A percentile compares a stretch with the other conserved stretches of the same genome.
Evolutionary conservation across 2,329 filamentous ascomycete species (phyloP).

Genomic region (Scedosporium boydii): DNA sequence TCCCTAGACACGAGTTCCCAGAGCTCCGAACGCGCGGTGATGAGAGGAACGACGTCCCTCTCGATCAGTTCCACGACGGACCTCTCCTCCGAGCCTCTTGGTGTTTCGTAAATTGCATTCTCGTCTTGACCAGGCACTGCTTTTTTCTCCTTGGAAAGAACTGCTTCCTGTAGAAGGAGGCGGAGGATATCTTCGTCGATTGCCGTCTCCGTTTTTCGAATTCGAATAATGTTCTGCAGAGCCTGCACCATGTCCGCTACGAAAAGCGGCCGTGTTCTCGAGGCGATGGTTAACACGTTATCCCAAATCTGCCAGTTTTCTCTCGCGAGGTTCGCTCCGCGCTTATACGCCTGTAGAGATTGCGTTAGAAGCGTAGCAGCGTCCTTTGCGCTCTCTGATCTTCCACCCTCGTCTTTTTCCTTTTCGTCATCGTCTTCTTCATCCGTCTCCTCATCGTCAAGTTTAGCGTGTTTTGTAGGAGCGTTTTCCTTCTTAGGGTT

Average conservation of each 20-base stretch:
- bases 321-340: constrained; percentile 72
- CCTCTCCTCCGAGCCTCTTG: constrained; percentile 50
- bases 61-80: constrained; percentile 67
- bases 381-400: constrained; percentile 23
- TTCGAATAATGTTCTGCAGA: constrained; percentile 63
- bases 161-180: constrained; percentile 62
- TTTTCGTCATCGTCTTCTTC: constrained; percentile 9
- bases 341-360: constrained; percentile 76
- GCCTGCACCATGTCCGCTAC: constrained; percentile 69
- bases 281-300: constrained; percentile 82
- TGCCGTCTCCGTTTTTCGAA: constrained; percentile 69
- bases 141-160: constrained; percentile 30
- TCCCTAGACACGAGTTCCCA: constrained; percentile 68
- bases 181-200: constrained; percentile 67
- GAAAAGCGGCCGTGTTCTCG: constrained; percentile 65
- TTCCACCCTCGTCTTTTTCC: constrained; percentile 15
- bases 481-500: constrained; percentile 12
- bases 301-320: constrained; percentile 94
- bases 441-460: constrained; percentile 17
- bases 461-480: constrained; percentile 16
- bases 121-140: constrained; percentile 18
- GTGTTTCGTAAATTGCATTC: constrained; percentile 22
- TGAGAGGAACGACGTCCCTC: constrained; percentile 65
- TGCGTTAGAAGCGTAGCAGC: constrained; percentile 58
- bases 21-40: constrained; percentile 67